These are phyloP conservation scores for Scenedesmus sp. DNA, from an alignment of 163 green algal genomes.

Conservation along the genomic window DNA sequence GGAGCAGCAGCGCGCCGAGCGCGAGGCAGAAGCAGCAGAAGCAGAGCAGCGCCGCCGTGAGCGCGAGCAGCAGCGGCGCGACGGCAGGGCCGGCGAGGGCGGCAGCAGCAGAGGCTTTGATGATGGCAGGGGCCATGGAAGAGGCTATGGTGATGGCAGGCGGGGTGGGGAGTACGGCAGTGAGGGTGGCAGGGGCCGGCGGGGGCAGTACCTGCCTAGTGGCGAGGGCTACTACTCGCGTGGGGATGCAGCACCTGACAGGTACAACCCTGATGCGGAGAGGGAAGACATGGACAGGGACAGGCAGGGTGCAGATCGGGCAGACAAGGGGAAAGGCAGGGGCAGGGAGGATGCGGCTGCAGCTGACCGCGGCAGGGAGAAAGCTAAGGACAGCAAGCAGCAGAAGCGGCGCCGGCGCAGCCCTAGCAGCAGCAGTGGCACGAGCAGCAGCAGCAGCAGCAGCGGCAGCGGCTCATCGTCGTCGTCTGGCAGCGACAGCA, in stretches of 20 bases:
- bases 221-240: conserved; percentile 33
- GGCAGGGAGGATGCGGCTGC: background rate
- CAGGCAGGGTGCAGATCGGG: background rate
- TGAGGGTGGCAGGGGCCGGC: background rate
- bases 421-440: background rate
- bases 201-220: background rate
- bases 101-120: background rate
- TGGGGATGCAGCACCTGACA: conserved; percentile 21
- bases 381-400: background rate
- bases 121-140: background rate
- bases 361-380: background rate
- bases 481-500: conserved; percentile 21
- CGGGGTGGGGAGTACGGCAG: background rate
- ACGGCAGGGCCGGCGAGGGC: background rate
- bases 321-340: background rate
- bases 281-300: background rate
- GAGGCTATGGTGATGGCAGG: background rate
- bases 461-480: background rate
- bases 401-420: background rate
- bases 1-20: background rate
- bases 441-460: background rate
- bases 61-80: background rate
- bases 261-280: conserved; percentile 12
- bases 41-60: conserved; percentile 25
- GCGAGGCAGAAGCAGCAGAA: conserved; percentile 23